These are phyloP conservation scores for Caryopteris hybrid DNA, from an alignment of 305 asterid genomes.

Conservation along the genomic window DNA sequence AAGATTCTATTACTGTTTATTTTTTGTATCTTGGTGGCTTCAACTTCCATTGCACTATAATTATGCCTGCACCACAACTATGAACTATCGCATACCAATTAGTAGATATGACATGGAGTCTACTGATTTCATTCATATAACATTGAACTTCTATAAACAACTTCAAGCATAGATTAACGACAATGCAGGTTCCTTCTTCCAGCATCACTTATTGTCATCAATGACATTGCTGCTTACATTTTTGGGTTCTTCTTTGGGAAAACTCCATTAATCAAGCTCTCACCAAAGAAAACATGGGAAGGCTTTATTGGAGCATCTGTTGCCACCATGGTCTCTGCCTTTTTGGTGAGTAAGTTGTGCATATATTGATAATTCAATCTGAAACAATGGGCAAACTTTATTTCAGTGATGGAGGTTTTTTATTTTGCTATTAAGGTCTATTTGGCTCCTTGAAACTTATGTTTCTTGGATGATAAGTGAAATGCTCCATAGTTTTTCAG, in stretches of 20 bases:
- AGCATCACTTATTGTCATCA: slow-evolving; percentile 93
- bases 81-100: slow-evolving; percentile 8
- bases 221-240: slow-evolving; percentile 91
- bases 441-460: neutral
- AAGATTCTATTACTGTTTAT: neutral
- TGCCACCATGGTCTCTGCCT: slow-evolving; percentile 83
- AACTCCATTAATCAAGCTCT: slow-evolving; percentile 96
- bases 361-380: neutral
- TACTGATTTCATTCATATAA: slow-evolving; percentile 11
- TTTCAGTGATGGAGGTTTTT: slow-evolving; percentile 3
- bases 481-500: neutral
- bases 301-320: slow-evolving; percentile 98
- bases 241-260: slow-evolving; percentile 94
- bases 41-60: neutral
- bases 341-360: slow-evolving; percentile 57
- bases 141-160: slow-evolving; percentile 19
- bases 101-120: neutral
- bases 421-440: neutral
- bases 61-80: neutral
- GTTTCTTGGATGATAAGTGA: neutral
- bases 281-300: slow-evolving; percentile 99
- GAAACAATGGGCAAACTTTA: neutral
- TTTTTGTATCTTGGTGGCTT: neutral
- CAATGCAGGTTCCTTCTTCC: slow-evolving; percentile 99
- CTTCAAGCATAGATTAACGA: slow-evolving; percentile 19